phyloP scores from a whole-genome alignment of 805 yeast species.

The Pichia nanzhaoensis region DNA sequence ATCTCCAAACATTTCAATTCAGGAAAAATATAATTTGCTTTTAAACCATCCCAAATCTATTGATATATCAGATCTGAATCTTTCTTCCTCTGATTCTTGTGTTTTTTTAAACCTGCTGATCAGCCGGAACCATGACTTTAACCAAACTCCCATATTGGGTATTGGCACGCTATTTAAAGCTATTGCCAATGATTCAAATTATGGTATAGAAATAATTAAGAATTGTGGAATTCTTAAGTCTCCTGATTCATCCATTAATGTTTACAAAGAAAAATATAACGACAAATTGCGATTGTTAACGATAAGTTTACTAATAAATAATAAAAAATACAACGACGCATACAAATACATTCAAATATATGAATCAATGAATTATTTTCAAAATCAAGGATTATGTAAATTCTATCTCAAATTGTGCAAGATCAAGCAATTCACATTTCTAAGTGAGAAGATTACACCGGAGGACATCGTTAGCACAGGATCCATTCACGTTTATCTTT shows the following conservation, averaged over 20 bases:
- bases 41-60: not conserved
- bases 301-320: slow-evolving; percentile 16
- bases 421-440: not conserved
- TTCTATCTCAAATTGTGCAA: slow-evolving; percentile 6
- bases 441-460: not conserved
- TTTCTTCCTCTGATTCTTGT: not conserved
- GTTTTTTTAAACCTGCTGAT: not conserved
- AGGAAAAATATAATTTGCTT: slow-evolving; percentile 1
- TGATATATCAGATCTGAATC: slow-evolving; percentile 5
- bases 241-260: not conserved
- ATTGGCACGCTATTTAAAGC: slow-evolving; percentile 6
- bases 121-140: not conserved
- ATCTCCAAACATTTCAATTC: not conserved
- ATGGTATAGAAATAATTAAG: slow-evolving; percentile 5
- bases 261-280: slow-evolving; percentile 14
- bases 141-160: slow-evolving; percentile 1
- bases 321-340: slow-evolving; percentile 14
- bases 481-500: slow-evolving; percentile 5
- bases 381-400: not conserved
- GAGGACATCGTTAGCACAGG: not conserved
- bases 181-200: not conserved
- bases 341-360: slow-evolving; percentile 11
- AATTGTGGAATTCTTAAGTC: slow-evolving; percentile 11
- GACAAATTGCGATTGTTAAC: slow-evolving; percentile 17
- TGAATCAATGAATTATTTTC: not conserved